Evolutionary conservation across 2,329 filamentous ascomycete genomes (phyloP).

Genomic region (Trichoderma aggressivum): DNA sequence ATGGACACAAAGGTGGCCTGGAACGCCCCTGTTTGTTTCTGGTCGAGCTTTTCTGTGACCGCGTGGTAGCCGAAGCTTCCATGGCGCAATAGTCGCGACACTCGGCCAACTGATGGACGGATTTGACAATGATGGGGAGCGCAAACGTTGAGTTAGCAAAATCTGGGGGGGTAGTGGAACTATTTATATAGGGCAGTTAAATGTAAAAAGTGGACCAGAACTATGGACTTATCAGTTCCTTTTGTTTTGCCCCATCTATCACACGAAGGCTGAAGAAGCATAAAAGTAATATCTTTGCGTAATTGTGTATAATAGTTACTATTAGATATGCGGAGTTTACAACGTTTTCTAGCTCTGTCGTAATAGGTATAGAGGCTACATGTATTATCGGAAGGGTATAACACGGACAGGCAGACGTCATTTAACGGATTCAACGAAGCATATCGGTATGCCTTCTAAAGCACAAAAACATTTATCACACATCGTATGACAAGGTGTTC

Average conservation of each 20-base stretch:
- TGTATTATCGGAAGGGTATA: background rate
- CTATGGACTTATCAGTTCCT: background rate
- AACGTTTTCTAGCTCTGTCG: background rate
- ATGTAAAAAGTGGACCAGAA: background rate
- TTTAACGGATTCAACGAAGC: too few relatives aligned
- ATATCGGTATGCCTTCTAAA: too few relatives aligned
- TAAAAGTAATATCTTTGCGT: background rate
- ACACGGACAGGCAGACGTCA: too few relatives aligned
- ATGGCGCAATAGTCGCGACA: background rate
- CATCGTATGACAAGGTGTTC: background rate
- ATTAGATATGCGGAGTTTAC: background rate
- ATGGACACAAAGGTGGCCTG: background rate
- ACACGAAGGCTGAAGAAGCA: background rate
- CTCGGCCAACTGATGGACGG: background rate
- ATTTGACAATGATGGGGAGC: background rate
- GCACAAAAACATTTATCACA: too few relatives aligned
- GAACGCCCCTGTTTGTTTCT: background rate
- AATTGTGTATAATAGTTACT: background rate
- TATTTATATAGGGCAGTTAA: background rate
- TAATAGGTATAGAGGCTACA: background rate
- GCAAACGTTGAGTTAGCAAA: background rate
- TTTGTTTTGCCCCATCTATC: background rate
- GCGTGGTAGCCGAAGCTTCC: background rate
- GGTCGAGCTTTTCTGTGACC: background rate
- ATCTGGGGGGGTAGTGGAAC: background rate